phyloP scores from a whole-genome alignment of 768 basidiomycete genomes.

The Leccinum rimulosum region DNA sequence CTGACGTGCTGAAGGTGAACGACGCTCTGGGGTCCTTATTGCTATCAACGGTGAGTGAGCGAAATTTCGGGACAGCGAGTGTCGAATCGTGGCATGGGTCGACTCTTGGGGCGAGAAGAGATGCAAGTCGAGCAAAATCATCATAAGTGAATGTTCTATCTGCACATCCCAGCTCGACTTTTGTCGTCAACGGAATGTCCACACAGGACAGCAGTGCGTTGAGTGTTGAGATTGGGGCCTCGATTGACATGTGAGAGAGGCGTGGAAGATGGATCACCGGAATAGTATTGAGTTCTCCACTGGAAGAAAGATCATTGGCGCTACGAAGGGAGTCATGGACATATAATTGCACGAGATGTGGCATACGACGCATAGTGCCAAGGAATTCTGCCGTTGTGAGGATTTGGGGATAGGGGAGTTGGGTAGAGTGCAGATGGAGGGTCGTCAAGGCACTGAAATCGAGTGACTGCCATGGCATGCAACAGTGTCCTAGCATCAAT shows the following conservation, averaged over 20 bases:
- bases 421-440: conserved; percentile 32
- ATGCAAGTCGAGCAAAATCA: background rate
- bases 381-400: conserved; percentile 28
- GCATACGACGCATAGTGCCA: conserved; percentile 33
- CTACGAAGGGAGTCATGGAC: conserved; percentile 33
- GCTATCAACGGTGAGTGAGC: background rate
- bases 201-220: conserved; percentile 3
- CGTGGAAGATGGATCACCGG: background rate
- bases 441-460: conserved; percentile 30
- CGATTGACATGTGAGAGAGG: conserved; percentile 4
- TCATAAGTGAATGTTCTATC: background rate
- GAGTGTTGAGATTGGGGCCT: background rate
- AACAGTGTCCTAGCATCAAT: background rate
- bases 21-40: accelerated
- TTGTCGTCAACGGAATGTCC: background rate
- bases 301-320: background rate
- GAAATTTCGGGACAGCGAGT: background rate
- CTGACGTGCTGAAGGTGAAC: background rate
- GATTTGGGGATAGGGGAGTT: conserved; percentile 23
- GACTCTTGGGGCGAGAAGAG: conserved; percentile 1
- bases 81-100: background rate
- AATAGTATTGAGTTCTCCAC: background rate
- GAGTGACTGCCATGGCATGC: background rate
- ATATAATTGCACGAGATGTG: conserved; percentile 31
- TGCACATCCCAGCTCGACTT: background rate